Evolutionary conservation across 2,329 filamentous ascomycete genomes (phyloP).

Genomic region (Cytospora schulzeri): DNA sequence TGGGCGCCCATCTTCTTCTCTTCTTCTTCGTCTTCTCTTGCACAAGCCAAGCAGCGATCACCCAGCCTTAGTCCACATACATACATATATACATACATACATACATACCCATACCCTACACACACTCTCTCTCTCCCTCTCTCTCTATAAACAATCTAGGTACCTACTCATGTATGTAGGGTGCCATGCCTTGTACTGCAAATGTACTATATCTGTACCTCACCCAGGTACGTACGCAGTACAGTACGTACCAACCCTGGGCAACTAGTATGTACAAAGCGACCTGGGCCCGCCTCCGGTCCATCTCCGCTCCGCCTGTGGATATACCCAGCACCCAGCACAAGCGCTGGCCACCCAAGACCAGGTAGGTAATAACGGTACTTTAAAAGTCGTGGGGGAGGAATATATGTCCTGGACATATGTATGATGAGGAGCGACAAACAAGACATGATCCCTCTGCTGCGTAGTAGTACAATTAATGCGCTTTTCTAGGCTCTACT

Average conservation of each 20-base stretch:
- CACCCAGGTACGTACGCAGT: neutral
- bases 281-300: constrained; percentile 15
- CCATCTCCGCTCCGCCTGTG: constrained; percentile 8
- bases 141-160: too few relatives aligned
- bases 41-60: constrained; percentile 29
- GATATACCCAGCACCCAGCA: constrained; percentile 5
- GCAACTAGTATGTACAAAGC: neutral
- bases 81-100: neutral
- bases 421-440: constrained; percentile 4
- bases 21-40: neutral
- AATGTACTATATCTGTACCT: neutral
- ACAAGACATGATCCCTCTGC: constrained; percentile 9
- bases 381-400: constrained; percentile 20
- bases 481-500: neutral
- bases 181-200: neutral
- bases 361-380: constrained; percentile 20
- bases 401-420: constrained; percentile 3
- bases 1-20: neutral
- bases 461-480: constrained; percentile 3
- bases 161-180: too few relatives aligned
- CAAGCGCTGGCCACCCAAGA: constrained; percentile 26
- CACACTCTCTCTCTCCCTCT: too few relatives aligned
- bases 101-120: neutral
- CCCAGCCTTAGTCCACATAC: constrained; percentile 5
- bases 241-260: neutral